Evolutionary conservation across 441 rosid genomes (phyloP).

Genomic region (Corymbia calophylla): DNA sequence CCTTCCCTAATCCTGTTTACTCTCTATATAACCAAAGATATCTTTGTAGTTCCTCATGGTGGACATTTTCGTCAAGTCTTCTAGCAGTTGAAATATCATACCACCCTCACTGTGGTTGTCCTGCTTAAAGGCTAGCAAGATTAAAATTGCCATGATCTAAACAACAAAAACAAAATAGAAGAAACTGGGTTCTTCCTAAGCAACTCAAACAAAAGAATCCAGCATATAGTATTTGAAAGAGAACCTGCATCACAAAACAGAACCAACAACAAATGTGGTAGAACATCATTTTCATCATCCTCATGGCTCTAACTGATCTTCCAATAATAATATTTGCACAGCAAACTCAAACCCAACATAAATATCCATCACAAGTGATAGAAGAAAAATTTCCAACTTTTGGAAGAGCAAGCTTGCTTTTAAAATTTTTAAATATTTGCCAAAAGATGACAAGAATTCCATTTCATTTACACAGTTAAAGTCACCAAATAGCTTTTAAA

Average conservation of each 20-base stretch:
- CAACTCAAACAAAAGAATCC: no score
- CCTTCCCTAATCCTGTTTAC: no score
- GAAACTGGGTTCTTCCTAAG: no score
- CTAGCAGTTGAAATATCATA: slow-evolving; percentile 94
- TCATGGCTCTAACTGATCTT: not conserved
- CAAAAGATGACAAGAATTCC: not conserved
- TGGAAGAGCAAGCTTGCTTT: not conserved
- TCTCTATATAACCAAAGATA: no score
- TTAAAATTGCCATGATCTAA: not conserved
- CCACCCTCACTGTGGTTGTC: slow-evolving; percentile 55
- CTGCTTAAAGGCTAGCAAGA: not conserved
- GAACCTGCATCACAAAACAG: no score
- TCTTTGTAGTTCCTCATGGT: no score
- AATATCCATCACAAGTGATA: not conserved
- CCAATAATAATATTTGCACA: not conserved
- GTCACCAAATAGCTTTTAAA: not conserved
- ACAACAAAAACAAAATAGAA: no score
- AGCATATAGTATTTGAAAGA: no score
- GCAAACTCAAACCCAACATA: not conserved
- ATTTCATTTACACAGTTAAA: not conserved
- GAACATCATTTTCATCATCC: no score
- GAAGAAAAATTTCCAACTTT: not conserved
- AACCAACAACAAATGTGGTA: no score
- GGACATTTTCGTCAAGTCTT: slow-evolving; percentile 98
- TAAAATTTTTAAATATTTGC: not conserved